Evolutionary conservation across 2,329 filamentous ascomycete genomes (phyloP).

Genomic region (Colletotrichum destructivum): DNA sequence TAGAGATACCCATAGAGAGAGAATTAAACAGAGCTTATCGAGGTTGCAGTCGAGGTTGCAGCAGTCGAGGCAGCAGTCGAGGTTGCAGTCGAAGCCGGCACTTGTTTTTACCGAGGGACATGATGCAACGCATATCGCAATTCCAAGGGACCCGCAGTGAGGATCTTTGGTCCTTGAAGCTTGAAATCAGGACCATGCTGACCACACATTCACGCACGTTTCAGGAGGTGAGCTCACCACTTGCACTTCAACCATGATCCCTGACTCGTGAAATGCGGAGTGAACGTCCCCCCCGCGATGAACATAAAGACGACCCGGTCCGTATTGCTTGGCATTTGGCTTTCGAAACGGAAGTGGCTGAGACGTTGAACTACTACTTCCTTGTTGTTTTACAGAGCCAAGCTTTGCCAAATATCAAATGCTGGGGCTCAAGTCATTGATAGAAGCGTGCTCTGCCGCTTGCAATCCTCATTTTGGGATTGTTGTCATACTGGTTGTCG

Average conservation of each 20-base stretch:
- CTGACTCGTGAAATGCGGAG: constrained; percentile 19
- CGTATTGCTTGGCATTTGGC: constrained; percentile 20
- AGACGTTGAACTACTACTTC: background rate
- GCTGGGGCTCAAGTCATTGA: background rate
- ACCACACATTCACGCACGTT: constrained; percentile 5
- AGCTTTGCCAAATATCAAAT: background rate
- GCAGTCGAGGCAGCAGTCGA: background rate
- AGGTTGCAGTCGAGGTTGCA: background rate
- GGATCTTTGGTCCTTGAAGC: background rate
- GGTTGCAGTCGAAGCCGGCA: background rate
- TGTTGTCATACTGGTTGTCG: background rate
- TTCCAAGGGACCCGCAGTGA: background rate
- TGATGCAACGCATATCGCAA: background rate
- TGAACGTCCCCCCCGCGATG: background rate
- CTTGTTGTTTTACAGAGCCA: no score
- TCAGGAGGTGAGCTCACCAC: constrained; percentile 1
- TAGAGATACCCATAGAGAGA: constrained; percentile 6
- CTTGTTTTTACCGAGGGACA: background rate
- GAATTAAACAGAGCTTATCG: background rate
- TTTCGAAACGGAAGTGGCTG: background rate
- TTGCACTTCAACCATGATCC: background rate
- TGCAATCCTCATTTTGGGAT: background rate
- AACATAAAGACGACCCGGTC: constrained; percentile 14
- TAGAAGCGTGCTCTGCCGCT: background rate
- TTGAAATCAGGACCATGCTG: background rate